phyloP scores from a whole-genome alignment of 768 basidiomycete species.

The Grammothele lineata region DNA sequence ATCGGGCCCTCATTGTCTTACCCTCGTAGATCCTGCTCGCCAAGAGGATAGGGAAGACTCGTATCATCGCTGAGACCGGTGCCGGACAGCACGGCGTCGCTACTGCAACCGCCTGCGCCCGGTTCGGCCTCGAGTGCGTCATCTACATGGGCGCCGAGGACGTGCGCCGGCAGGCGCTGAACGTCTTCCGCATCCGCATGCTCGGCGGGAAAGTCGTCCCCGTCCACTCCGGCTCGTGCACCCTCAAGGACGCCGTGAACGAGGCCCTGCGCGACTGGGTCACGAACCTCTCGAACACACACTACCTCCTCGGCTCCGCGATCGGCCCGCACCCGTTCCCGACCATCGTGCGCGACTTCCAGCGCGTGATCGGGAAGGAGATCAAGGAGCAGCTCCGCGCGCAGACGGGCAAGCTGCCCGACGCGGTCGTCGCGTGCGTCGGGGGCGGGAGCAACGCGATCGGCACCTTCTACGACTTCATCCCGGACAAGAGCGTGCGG shows the following conservation, averaged over 20 bases:
- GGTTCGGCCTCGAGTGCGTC: slow-evolving; percentile 91
- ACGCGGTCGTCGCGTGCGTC: slow-evolving; percentile 93
- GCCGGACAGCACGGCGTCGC: slow-evolving; percentile 99
- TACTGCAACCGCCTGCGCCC: slow-evolving; percentile 96
- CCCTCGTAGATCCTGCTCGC: slow-evolving; percentile 79
- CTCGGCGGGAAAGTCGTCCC: slow-evolving; percentile 93
- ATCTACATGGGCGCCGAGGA: slow-evolving; percentile 99
- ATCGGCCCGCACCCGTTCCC: slow-evolving; percentile 99
- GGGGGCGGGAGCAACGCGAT: slow-evolving; percentile 98
- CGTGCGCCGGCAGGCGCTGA: slow-evolving; percentile 91
- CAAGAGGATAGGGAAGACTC: slow-evolving; percentile 88
- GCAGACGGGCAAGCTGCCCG: slow-evolving; percentile 79
- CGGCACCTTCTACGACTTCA: slow-evolving; percentile 96
- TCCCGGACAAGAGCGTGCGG: slow-evolving; percentile 78
- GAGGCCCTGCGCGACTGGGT: slow-evolving; percentile 99
- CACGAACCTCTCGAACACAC: slow-evolving; percentile 87
- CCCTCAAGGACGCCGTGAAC: slow-evolving; percentile 97
- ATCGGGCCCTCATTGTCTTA: background rate
- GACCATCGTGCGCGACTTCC: slow-evolving; percentile 97
- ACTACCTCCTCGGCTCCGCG: slow-evolving; percentile 95
- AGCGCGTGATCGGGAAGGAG: slow-evolving; percentile 90
- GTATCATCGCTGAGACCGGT: slow-evolving; percentile 98
- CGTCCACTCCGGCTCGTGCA: slow-evolving; percentile 89
- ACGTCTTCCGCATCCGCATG: slow-evolving; percentile 98
- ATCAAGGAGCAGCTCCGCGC: slow-evolving; percentile 84